These are phyloP conservation scores for Agaricus blazei DNA, from an alignment of 768 basidiomycete species.

Conservation along the genomic window DNA sequence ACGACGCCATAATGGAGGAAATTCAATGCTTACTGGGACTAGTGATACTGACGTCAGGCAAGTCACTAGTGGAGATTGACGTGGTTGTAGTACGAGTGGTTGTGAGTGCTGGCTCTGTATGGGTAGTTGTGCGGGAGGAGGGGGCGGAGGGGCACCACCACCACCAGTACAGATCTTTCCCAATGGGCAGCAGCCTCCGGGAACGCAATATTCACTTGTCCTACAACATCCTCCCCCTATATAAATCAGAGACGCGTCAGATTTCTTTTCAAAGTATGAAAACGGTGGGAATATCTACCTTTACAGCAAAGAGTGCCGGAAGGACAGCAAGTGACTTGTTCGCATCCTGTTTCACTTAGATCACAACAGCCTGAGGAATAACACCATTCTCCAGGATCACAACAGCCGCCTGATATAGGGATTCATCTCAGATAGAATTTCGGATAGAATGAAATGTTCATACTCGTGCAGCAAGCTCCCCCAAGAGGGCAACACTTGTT, in stretches of 20 bases:
- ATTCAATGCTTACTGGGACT: not conserved
- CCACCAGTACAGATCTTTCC: constrained; percentile 1
- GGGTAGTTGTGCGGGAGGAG: not conserved
- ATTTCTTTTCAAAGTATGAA: not conserved
- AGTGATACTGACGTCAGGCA: too few relatives aligned
- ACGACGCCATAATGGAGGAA: not conserved
- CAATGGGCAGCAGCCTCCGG: not conserved
- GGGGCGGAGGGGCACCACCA: not conserved
- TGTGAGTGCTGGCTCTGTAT: not conserved
- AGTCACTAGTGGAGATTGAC: not conserved
- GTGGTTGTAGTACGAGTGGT: not conserved
- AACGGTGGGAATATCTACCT: not conserved
- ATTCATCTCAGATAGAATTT: not conserved
- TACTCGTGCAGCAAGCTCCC: constrained; percentile 3
- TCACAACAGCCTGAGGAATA: constrained; percentile 4
- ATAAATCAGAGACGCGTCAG: not conserved
- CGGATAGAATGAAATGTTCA: not conserved
- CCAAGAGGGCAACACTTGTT: constrained; percentile 5
- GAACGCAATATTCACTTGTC: not conserved
- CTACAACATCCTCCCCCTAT: constrained; percentile 4
- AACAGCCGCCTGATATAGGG: not conserved
- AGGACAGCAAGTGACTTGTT: not conserved
- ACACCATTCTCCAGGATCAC: constrained; percentile 1
- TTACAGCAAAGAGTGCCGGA: constrained; percentile 1
- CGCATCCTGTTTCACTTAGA: not conserved